A percentile compares a stretch with the other conserved stretches of the same genome.
Evolutionary conservation across 2,329 filamentous ascomycete species (phyloP).

Genomic region (Paracorniculantispora psalliotae): DNA sequence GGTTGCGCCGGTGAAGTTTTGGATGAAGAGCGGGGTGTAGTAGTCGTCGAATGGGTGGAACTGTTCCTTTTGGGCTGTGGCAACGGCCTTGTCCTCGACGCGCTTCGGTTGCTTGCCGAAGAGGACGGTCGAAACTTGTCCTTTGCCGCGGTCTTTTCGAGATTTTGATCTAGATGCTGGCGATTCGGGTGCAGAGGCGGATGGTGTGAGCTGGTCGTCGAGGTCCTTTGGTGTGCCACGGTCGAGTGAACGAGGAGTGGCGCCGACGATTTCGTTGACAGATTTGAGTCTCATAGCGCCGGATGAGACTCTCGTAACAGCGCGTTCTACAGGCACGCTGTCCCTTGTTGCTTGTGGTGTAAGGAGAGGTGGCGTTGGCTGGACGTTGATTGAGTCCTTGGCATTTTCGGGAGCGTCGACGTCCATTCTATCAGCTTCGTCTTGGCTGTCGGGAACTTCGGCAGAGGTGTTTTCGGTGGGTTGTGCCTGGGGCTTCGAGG

Average conservation of each 20-base stretch:
- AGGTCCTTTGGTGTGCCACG: slow-evolving; percentile 23
- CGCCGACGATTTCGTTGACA: slow-evolving; percentile 66
- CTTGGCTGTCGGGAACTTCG: slow-evolving; percentile 34
- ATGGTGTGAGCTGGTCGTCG: slow-evolving; percentile 34
- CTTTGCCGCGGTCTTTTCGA: slow-evolving; percentile 56
- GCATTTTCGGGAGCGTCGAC: slow-evolving; percentile 24
- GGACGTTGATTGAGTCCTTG: not conserved
- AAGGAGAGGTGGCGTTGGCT: slow-evolving; percentile 12
- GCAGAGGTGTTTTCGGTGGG: not conserved
- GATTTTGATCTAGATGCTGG: slow-evolving; percentile 35
- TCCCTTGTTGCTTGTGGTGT: slow-evolving; percentile 17
- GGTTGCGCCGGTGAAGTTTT: slow-evolving; percentile 50
- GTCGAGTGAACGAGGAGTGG: slow-evolving; percentile 38
- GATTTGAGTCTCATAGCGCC: slow-evolving; percentile 68
- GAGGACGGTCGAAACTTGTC: slow-evolving; percentile 67
- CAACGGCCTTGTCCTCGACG: slow-evolving; percentile 41
- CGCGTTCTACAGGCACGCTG: slow-evolving; percentile 36
- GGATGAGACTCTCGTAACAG: slow-evolving; percentile 65
- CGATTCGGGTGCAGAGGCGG: slow-evolving; percentile 41
- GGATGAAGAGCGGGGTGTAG: slow-evolving; percentile 58
- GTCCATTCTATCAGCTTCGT: slow-evolving; percentile 31
- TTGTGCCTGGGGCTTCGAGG: not conserved
- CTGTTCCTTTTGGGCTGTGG: slow-evolving; percentile 36
- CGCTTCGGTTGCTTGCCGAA: slow-evolving; percentile 64
- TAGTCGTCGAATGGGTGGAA: slow-evolving; percentile 54